Base-by-base conservation (phyloP, 2,329 filamentous ascomycete genomes). In the Zasmidium citrigriseum region DNA sequence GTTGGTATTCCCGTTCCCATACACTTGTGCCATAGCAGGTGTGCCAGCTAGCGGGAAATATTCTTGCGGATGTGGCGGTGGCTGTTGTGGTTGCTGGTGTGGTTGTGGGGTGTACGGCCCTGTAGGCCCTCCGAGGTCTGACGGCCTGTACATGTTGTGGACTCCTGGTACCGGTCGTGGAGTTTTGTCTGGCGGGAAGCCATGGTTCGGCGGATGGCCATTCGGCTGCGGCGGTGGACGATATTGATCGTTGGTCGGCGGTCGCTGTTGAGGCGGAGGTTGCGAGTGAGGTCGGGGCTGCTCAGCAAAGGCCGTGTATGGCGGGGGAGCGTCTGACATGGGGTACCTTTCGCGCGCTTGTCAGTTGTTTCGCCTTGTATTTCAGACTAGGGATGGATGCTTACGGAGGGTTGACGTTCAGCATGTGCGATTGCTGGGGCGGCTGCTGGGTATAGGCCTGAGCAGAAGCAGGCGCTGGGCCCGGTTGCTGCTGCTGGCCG, bases 301-400 rank as follows among this genome's bases (percentile, higher is more conserved):
- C 18, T 64, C 58, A 10, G 58, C 45, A 38, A 63, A 63, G 20
- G 52, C 51, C 20, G 58, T 56, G 59, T 71, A 71, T 44, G 68
- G 68, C 34, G 68, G 68, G 21, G 68, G 68, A 2, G 65, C 67
- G 47, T 71, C 68, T n/a, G 64, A 67, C 46, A 71, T 48, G 2
- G 68, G 68, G 44, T 71, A 71, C 34, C 27, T 29, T 29, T 7
- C 27, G 14, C n/a, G 27, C 7, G 14, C 27, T 7, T 29, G 27
- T 29, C 27, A 29, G 27, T 29, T 29, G 27, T 29, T 29, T 29
- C 27, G 27, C 27, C 27, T 7, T 7, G 27, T 7, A 7, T 29
- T 14, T 7, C 27, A 29, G 27, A 29, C 27, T 29, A 14, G 27
- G 27, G 27, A 29, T 29, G 27, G 27, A 29, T 29, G 27, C 27